These are phyloP conservation scores for Beta lomatogona DNA, from an alignment of 179 eudicot genomes.

Conservation along the genomic window DNA sequence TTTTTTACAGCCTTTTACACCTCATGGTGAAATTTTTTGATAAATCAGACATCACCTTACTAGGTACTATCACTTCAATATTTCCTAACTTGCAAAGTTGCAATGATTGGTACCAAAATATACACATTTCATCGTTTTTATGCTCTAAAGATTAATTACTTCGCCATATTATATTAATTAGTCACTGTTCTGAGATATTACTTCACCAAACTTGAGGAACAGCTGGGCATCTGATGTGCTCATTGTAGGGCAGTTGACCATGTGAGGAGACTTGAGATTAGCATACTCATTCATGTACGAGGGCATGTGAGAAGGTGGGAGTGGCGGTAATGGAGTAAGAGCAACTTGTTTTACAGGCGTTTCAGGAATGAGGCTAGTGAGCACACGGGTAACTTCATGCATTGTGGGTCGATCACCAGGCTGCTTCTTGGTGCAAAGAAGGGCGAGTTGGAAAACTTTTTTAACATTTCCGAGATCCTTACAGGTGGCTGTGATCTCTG, in stretches of 20 bases:
- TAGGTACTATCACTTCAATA: conserved; percentile 6
- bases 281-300: conserved; percentile 83
- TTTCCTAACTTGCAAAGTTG: conserved; percentile 30
- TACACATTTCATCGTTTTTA: conserved; percentile 25
- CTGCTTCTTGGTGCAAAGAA: conserved; percentile 89
- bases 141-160: background rate
- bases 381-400: conserved; percentile 97
- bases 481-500: conserved; percentile 68
- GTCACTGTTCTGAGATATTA: conserved; percentile 84
- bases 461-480: conserved; percentile 78
- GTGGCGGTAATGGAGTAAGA: conserved; percentile 30
- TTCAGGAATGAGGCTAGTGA: conserved; percentile 60
- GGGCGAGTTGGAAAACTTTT: conserved; percentile 91
- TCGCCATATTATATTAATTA: background rate
- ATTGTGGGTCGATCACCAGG: conserved; percentile 89
- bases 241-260: conserved; percentile 75
- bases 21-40: conserved; percentile 22
- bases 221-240: conserved; percentile 98
- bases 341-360: conserved; percentile 33
- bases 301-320: conserved; percentile 58
- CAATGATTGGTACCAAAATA: conserved; percentile 29
- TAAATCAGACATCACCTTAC: background rate
- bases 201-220: conserved; percentile 91
- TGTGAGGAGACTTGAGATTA: conserved; percentile 75
- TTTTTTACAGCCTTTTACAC: conserved; percentile 25